Conservation (phyloP, 23 red algal species). For the Gracilariopsis chorda region DNA sequence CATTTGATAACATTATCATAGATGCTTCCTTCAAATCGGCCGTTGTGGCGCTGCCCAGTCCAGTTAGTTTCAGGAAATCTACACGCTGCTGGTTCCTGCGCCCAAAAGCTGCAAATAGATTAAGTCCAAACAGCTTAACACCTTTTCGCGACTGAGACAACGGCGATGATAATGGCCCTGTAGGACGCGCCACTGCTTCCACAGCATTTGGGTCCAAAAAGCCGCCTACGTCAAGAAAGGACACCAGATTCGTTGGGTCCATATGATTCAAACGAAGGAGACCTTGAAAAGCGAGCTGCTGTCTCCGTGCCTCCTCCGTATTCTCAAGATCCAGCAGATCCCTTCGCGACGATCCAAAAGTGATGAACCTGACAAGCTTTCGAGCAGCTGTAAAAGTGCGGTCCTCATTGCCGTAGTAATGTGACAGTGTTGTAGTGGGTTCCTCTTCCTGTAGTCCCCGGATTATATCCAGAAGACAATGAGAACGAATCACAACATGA, state of each 20-base stretch:
- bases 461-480: slow-evolving; percentile 73
- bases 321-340: slow-evolving; percentile 53
- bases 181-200: slow-evolving; percentile 66
- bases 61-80: slow-evolving; percentile 67
- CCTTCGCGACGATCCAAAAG: slow-evolving; percentile 40
- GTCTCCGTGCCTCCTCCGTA: slow-evolving; percentile 67
- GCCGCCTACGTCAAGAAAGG: slow-evolving; percentile 63
- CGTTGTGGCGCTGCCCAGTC: slow-evolving; percentile 71
- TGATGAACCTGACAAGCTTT: slow-evolving; percentile 60
- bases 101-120: slow-evolving; percentile 43
- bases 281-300: slow-evolving; percentile 64
- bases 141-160: slow-evolving; percentile 55
- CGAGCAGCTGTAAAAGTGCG: slow-evolving; percentile 12
- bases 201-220: slow-evolving; percentile 71
- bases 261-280: slow-evolving; percentile 65
- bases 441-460: slow-evolving; percentile 57
- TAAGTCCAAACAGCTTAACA: slow-evolving; percentile 40
- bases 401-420: slow-evolving; percentile 20
- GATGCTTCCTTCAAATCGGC: slow-evolving; percentile 72
- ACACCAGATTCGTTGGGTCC: slow-evolving; percentile 30
- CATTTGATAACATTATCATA: slow-evolving; percentile 27
- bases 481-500: slow-evolving; percentile 81
- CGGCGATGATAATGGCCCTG: slow-evolving; percentile 64
- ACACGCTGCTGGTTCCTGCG: slow-evolving; percentile 52
- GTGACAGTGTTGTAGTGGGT: background rate